Conservation (phyloP, 2,329 filamentous ascomycete species). For the Aspergillaceae sp. region DNA sequence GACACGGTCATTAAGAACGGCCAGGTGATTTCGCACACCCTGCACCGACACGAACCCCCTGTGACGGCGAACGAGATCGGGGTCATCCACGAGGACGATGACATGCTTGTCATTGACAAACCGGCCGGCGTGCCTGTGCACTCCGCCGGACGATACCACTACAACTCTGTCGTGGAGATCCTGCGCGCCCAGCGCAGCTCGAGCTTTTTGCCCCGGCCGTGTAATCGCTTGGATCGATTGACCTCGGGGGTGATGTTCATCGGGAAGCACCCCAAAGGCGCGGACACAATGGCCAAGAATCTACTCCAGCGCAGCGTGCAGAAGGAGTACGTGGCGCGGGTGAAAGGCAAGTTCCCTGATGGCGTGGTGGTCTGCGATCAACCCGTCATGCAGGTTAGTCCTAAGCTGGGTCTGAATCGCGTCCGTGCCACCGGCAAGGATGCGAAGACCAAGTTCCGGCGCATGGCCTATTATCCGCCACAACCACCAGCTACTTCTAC, state of each 20-base stretch:
- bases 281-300: constrained; percentile 66
- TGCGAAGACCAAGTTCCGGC: constrained; percentile 83
- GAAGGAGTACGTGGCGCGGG: constrained; percentile 91
- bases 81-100: constrained; percentile 82
- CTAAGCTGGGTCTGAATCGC: constrained; percentile 86
- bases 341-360: constrained; percentile 84
- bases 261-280: constrained; percentile 73
- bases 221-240: constrained; percentile 86
- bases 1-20: constrained; percentile 75
- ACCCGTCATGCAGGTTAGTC: constrained; percentile 87
- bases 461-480: constrained; percentile 78
- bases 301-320: constrained; percentile 73
- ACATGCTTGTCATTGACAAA: constrained; percentile 95
- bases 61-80: constrained; percentile 72
- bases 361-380: constrained; percentile 87
- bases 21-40: constrained; percentile 81
- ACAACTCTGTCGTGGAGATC: constrained; percentile 90
- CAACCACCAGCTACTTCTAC: constrained; percentile 18
- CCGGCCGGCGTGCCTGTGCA: constrained; percentile 92
- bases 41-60: constrained; percentile 92
- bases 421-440: constrained; percentile 89
- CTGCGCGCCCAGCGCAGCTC: constrained; percentile 65
- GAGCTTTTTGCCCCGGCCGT: constrained; percentile 58
- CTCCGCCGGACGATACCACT: constrained; percentile 89
- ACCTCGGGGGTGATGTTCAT: constrained; percentile 99